phyloP scores from a whole-genome alignment of 2,329 filamentous ascomycete species.

The Blastomyces emzantsi region DNA sequence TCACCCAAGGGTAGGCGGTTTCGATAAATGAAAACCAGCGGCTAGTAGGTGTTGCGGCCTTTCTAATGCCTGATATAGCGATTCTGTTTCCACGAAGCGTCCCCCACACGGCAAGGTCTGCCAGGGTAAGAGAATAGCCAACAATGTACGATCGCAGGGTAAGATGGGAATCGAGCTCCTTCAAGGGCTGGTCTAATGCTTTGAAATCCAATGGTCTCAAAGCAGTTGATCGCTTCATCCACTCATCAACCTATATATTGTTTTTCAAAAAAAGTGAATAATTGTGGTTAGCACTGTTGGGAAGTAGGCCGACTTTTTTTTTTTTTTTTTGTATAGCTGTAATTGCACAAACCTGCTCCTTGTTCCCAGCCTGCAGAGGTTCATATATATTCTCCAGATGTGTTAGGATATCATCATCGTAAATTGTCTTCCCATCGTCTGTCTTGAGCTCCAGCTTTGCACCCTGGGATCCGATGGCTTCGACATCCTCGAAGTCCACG shows the following conservation, averaged over 20 bases:
- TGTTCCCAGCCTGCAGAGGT: slow-evolving; percentile 14
- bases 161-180: slow-evolving; percentile 20
- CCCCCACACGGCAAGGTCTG: slow-evolving; percentile 19
- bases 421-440: slow-evolving; percentile 13
- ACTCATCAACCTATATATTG: slow-evolving; percentile 16
- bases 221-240: slow-evolving; percentile 16
- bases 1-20: slow-evolving; percentile 19
- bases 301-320: neutral
- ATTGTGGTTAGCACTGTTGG: neutral
- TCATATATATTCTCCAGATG: slow-evolving; percentile 15
- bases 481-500: slow-evolving; percentile 15
- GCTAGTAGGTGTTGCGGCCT: slow-evolving; percentile 11
- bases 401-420: slow-evolving; percentile 16
- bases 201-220: slow-evolving; percentile 17
- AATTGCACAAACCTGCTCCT: slow-evolving; percentile 14
- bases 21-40: slow-evolving; percentile 22
- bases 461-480: slow-evolving; percentile 15
- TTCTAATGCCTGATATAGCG: slow-evolving; percentile 13
- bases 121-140: slow-evolving; percentile 17
- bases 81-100: slow-evolving; percentile 20
- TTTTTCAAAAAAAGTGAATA: neutral
- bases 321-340: neutral
- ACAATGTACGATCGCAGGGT: slow-evolving; percentile 19
- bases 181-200: slow-evolving; percentile 18
- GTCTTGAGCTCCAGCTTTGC: slow-evolving; percentile 15